Percentiles rank a stretch among this genome's conserved stretches.
These are phyloP conservation scores for Mercurialis annua DNA, from an alignment of 345 rosid species.

Conservation along the genomic window DNA sequence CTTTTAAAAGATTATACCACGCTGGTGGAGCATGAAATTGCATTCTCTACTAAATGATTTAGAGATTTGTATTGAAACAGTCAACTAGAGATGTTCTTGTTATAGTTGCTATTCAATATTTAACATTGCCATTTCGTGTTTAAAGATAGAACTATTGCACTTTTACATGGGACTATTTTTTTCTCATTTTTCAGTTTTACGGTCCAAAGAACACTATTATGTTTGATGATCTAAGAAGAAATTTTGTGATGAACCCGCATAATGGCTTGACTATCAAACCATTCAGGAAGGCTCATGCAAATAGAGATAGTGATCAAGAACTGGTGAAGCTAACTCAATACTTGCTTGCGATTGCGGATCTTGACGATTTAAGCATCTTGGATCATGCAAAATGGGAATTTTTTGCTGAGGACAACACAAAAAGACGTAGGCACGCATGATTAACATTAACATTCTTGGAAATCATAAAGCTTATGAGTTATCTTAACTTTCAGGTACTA, in stretches of 20 bases:
- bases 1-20: neutral
- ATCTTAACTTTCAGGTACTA: slow-evolving; percentile 24
- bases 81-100: neutral
- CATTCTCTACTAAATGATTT: neutral
- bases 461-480: slow-evolving; percentile 5
- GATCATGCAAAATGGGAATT: slow-evolving; percentile 80
- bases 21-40: neutral
- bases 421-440: slow-evolving; percentile 72
- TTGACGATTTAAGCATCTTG: slow-evolving; percentile 63
- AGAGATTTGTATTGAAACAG: neutral
- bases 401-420: slow-evolving; percentile 51
- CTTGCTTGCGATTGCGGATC: slow-evolving; percentile 83
- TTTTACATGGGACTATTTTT: neutral
- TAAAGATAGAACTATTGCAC: neutral
- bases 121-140: neutral
- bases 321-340: slow-evolving; percentile 79
- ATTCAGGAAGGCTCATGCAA: slow-evolving; percentile 83
- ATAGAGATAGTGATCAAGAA: slow-evolving; percentile 80
- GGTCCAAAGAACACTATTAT: slow-evolving; percentile 80
- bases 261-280: slow-evolving; percentile 84
- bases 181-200: slow-evolving; percentile 55
- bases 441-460: slow-evolving; percentile 9
- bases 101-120: neutral
- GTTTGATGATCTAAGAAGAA: slow-evolving; percentile 89
- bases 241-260: slow-evolving; percentile 93